phyloP scores from a whole-genome alignment of 305 asterid genomes.

The Solanum hybrid region DNA sequence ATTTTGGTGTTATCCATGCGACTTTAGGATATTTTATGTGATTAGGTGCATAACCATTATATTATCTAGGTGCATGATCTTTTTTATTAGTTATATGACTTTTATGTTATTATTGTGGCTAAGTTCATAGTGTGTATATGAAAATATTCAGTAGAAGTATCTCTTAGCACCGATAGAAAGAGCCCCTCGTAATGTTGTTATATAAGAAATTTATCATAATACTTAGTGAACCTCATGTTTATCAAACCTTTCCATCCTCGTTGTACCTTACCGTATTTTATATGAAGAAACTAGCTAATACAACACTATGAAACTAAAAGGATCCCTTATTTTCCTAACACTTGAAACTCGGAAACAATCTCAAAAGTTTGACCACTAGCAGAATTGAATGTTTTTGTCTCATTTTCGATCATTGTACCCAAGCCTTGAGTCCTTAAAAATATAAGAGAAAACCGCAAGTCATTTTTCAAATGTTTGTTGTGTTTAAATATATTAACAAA shows the following conservation, averaged over 20 bases:
- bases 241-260: neutral
- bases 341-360: neutral
- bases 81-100: neutral
- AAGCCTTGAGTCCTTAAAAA: neutral
- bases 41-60: neutral
- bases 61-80: neutral
- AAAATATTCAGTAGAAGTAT: neutral
- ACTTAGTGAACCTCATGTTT: neutral
- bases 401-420: neutral
- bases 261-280: neutral
- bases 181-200: neutral
- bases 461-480: neutral
- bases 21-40: neutral
- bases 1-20: neutral
- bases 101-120: neutral
- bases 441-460: neutral
- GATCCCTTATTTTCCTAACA: neutral
- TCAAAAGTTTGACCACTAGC: neutral
- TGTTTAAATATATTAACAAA: neutral
- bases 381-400: neutral
- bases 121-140: neutral
- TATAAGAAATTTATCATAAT: neutral
- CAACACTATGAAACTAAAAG: neutral
- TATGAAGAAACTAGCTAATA: neutral
- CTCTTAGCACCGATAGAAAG: neutral